phyloP scores from a whole-genome alignment of 352 stramenopile genomes.

The Phytophthora aleatoria region DNA sequence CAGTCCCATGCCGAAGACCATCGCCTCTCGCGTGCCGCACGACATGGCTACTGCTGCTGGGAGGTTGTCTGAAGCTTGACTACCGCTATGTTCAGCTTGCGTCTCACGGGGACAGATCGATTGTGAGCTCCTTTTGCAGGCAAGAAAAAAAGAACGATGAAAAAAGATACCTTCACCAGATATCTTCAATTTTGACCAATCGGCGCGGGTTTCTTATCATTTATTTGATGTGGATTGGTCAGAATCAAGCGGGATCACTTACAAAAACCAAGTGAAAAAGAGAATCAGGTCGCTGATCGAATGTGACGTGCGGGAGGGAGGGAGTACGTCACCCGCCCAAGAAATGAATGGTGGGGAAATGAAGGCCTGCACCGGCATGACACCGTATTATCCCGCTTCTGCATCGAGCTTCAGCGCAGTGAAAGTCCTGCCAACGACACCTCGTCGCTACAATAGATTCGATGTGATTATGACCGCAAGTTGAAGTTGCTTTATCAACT shows the following conservation, averaged over 20 bases:
- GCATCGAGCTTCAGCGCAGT: background rate
- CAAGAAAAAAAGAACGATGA: constrained; percentile 12
- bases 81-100: constrained; percentile 1
- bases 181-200: constrained; percentile 23
- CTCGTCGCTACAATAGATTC: background rate
- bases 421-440: constrained; percentile 1
- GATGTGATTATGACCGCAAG: constrained; percentile 9
- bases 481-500: constrained; percentile 28
- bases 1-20: constrained; percentile 82
- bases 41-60: constrained; percentile 52
- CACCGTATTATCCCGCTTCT: background rate
- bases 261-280: constrained; percentile 4
- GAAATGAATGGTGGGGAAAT: constrained; percentile 20
- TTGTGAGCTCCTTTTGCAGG: constrained; percentile 1
- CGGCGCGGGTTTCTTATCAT: background rate
- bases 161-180: constrained; percentile 29
- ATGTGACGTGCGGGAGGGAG: constrained; percentile 31
- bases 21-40: constrained; percentile 74
- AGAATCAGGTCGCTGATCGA: constrained; percentile 28
- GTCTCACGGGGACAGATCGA: constrained; percentile 13
- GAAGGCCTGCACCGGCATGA: constrained; percentile 6
- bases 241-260: background rate
- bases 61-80: background rate
- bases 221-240: constrained; percentile 5
- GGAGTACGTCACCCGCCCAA: background rate